Percentiles rank a stretch among this genome's conserved stretches.
Conservation (phyloP, 2,329 filamentous ascomycete genomes). For the Penicillium sp. region DNA sequence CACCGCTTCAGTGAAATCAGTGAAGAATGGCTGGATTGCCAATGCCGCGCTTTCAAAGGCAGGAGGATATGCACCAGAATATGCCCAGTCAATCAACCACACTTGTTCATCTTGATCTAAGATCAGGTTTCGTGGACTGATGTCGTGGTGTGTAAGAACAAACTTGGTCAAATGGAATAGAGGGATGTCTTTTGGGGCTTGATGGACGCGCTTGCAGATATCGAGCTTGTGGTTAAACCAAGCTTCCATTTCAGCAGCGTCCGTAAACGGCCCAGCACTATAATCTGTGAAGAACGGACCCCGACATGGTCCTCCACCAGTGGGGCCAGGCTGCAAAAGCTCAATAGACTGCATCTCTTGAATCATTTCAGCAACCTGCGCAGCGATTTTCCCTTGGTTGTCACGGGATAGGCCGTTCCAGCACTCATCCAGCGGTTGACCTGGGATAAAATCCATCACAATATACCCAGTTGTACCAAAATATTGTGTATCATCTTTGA, state of each 20-base stretch:
- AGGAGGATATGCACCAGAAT: conserved; percentile 24
- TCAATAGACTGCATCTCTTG: conserved; percentile 20
- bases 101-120: conserved; percentile 10
- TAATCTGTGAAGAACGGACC: conserved; percentile 25
- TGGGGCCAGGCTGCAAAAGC: conserved; percentile 9
- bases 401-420: conserved; percentile 19
- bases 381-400: conserved; percentile 15
- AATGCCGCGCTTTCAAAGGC: conserved; percentile 22
- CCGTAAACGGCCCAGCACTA: conserved; percentile 23
- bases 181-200: conserved; percentile 13
- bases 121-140: conserved; percentile 23
- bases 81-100: conserved; percentile 20
- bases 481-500: conserved; percentile 19
- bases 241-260: conserved; percentile 16
- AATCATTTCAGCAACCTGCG: conserved; percentile 23
- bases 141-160: conserved; percentile 19
- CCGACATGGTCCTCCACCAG: conserved; percentile 18
- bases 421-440: conserved; percentile 24
- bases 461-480: conserved; percentile 26
- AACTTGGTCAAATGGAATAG: conserved; percentile 17
- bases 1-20: conserved; percentile 20
- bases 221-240: conserved; percentile 32
- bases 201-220: conserved; percentile 15
- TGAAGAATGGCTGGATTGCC: conserved; percentile 12
- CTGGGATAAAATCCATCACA: conserved; percentile 30